Conservation (phyloP, 768 basidiomycete genomes). For the Naematelia encephala region DNA sequence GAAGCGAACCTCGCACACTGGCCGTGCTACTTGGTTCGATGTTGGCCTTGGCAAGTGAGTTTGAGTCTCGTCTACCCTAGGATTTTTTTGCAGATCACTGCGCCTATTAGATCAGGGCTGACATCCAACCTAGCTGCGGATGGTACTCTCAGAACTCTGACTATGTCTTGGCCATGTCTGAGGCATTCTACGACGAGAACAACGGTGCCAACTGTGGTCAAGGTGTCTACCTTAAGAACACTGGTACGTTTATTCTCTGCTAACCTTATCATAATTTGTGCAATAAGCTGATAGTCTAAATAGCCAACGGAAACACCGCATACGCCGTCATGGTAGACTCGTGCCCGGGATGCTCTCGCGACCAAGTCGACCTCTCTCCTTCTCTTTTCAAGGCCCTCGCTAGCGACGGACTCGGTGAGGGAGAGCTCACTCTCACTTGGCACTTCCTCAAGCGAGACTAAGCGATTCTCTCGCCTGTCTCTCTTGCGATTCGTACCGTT, state of each 20-base stretch:
- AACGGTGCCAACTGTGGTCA: slow-evolving; percentile 32
- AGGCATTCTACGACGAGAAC: slow-evolving; percentile 20
- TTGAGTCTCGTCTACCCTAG: too few species aligned
- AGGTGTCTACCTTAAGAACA: not conserved
- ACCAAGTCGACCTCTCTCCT: slow-evolving; percentile 40
- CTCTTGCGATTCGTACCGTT: too few species aligned
- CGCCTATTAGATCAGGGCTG: not conserved
- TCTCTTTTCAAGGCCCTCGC: slow-evolving; percentile 22
- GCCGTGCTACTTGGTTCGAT: slow-evolving; percentile 4
- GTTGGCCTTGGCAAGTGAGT: slow-evolving; percentile 1
- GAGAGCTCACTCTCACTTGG: not conserved
- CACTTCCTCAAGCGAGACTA: slow-evolving; percentile 5
- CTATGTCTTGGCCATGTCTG: slow-evolving; percentile 40
- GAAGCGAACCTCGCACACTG: slow-evolving; percentile 14
- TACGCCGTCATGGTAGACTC: slow-evolving; percentile 35
- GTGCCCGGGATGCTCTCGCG: slow-evolving; percentile 40
- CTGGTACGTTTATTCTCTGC: not conserved
- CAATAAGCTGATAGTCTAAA: not conserved
- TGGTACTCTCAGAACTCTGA: slow-evolving; percentile 31
- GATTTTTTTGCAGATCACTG: too few species aligned
- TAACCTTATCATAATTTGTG: not conserved
- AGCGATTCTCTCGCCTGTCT: not conserved
- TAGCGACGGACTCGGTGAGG: not conserved
- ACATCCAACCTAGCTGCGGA: slow-evolving; percentile 14
- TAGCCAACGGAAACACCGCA: slow-evolving; percentile 39